phyloP scores from a whole-genome alignment of 2,329 filamentous ascomycete species.

The Hypoxylon sp. region DNA sequence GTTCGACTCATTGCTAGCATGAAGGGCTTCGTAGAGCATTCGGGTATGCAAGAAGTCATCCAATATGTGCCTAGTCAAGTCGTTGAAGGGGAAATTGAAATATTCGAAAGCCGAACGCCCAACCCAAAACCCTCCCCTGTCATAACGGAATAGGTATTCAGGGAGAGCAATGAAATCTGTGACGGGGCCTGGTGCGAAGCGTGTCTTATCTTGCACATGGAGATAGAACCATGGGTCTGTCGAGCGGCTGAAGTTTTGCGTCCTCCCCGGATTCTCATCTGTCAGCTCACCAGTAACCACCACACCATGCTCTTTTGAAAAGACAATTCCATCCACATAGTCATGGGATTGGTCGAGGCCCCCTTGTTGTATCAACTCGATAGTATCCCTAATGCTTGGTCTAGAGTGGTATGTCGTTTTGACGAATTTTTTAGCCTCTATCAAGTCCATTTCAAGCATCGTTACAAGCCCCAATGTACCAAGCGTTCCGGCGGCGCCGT shows the following conservation, averaged over 20 bases:
- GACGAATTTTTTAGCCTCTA: constrained; percentile 3
- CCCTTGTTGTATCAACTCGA: background rate
- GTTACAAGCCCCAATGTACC: background rate
- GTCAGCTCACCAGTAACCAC: background rate
- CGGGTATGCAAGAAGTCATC: background rate
- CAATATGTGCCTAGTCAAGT: background rate
- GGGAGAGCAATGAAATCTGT: constrained; percentile 1
- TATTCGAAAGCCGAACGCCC: background rate
- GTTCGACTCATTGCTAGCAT: background rate
- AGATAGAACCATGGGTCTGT: constrained; percentile 4
- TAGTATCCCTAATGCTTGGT: background rate
- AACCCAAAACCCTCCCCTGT: constrained; percentile 1
- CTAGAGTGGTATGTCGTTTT: background rate
- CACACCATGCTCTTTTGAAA: constrained; percentile 2
- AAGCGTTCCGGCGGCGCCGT: background rate
- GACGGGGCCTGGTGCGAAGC: background rate
- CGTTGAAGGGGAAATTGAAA: background rate
- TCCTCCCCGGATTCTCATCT: background rate
- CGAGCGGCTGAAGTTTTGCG: background rate
- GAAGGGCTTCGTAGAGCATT: constrained; percentile 2
- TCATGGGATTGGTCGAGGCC: background rate
- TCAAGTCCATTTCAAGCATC: background rate
- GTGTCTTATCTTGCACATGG: background rate
- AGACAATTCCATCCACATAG: background rate
- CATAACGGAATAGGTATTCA: background rate